A percentile compares a stretch with the other conserved stretches of the same genome.
These are phyloP conservation scores for Oryza glumipatula DNA, from an alignment of 176 grass and related monocot genomes.

Conservation along the genomic window DNA sequence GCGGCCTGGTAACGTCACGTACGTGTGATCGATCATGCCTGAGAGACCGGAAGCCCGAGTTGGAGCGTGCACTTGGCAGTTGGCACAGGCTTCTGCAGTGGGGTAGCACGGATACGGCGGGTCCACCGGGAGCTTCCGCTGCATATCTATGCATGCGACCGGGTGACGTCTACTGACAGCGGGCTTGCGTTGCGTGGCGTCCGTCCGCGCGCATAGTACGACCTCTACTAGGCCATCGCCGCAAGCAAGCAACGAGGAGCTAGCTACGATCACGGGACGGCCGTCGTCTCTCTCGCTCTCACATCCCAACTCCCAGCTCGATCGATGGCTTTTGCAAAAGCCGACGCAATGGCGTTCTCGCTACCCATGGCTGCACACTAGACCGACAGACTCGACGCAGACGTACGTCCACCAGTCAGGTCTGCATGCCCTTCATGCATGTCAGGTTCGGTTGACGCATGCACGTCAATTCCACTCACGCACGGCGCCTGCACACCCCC, in stretches of 20 bases:
- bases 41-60: too few species aligned
- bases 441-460: slow-evolving; percentile 43
- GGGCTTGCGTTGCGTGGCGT: slow-evolving; percentile 33
- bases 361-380: neutral
- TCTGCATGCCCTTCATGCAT: neutral
- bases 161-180: neutral
- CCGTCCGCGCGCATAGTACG: neutral
- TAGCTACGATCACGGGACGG: neutral
- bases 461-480: neutral
- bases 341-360: neutral
- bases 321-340: slow-evolving; percentile 16
- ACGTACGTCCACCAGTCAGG: slow-evolving; percentile 20
- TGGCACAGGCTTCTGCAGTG: too few species aligned
- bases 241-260: slow-evolving; percentile 31
- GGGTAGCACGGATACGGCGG: too few species aligned
- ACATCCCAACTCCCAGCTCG: neutral
- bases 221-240: slow-evolving; percentile 15
- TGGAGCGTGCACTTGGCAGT: too few species aligned
- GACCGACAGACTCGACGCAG: slow-evolving; percentile 48
- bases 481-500: neutral
- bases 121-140: too few species aligned
- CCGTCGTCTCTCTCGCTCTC: too few species aligned
- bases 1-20: too few species aligned
- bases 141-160: too few species aligned
- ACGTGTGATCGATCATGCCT: too few species aligned